phyloP scores from a whole-genome alignment of 1,284 basidiomycete species.

The Ganoderma lucidum region DNA sequence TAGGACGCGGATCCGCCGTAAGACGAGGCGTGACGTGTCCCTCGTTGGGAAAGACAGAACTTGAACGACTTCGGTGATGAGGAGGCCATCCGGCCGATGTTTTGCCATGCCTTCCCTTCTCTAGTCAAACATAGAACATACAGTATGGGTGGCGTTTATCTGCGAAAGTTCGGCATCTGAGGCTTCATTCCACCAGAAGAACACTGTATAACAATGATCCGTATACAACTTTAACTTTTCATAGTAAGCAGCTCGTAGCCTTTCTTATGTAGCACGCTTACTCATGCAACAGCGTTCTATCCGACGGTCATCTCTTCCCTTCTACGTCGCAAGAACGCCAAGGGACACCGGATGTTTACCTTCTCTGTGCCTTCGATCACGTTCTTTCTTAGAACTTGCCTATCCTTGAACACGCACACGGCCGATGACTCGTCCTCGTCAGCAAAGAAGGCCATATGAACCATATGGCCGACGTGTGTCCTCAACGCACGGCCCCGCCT shows the following conservation, averaged over 20 bases:
- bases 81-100: neutral
- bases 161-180: neutral
- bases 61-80: neutral
- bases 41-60: neutral
- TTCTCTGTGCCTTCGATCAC: neutral
- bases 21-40: slow-evolving; percentile 1
- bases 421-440: neutral
- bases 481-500: neutral
- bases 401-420: neutral
- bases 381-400: neutral
- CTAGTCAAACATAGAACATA: neutral
- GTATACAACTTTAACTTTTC: neutral
- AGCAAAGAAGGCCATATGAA: neutral
- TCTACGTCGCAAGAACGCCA: neutral
- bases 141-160: neutral
- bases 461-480: neutral
- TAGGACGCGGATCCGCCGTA: neutral
- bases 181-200: neutral
- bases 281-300: neutral
- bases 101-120: neutral
- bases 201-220: neutral
- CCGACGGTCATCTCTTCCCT: neutral
- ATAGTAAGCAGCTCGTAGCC: neutral
- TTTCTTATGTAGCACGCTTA: slow-evolving; percentile 1
- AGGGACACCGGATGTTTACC: neutral